Evolutionary conservation across 2,329 filamentous ascomycete species (phyloP), one percentile per base, ranked within the genome.

Genomic region (Colletotrichum cuscutae): DNA sequence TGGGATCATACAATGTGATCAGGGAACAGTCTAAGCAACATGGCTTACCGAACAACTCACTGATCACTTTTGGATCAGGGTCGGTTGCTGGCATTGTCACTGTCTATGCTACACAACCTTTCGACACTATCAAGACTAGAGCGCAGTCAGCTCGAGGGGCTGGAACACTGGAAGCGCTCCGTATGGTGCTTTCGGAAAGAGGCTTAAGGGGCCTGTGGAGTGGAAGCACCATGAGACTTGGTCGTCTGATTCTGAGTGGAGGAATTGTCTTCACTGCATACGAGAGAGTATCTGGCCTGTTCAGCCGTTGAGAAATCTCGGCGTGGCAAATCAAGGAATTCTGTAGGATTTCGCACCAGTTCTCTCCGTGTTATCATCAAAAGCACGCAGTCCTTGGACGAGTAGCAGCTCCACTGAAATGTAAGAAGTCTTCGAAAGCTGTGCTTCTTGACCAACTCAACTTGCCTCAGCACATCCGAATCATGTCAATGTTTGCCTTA

Each of bases 191-290:
- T 65, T 78, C 81, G 0, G 89, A 92, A 75, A 86, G 88, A 74
- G 91, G 91, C 0, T 75, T 92, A 2, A 84, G 82, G 52, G 91
- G 88, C 0, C 90, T 93, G 73, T 93, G 91, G 91, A 89, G 87
- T 71, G 91, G 91, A 0, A 93, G 90, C 42, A 89, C 89, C 0
- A 93, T 93, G 91, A 84, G 92, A 68, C 77, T 93, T 28, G 90
- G 91, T 0, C 80, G 91, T 73, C 86, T 91, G 4, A 85, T 93
- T 1, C 86, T 93, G 57, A 90, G 89, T 75, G 91, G 91, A n/a
- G 91, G 91, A 0, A 92, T 92, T 71, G 80, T 92, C 1, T 92
- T 92, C 74, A 90, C 89, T 2, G 87, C 88, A 2, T 91, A 91
- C 77, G 90, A 92, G 77, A 86, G 88, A 72, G 85, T 88, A 15